Percentiles rank a stretch among this genome's conserved stretches.
Evolutionary conservation across 1,139 yeast species (phyloP).

Genomic region (Geotrichum europaeum): DNA sequence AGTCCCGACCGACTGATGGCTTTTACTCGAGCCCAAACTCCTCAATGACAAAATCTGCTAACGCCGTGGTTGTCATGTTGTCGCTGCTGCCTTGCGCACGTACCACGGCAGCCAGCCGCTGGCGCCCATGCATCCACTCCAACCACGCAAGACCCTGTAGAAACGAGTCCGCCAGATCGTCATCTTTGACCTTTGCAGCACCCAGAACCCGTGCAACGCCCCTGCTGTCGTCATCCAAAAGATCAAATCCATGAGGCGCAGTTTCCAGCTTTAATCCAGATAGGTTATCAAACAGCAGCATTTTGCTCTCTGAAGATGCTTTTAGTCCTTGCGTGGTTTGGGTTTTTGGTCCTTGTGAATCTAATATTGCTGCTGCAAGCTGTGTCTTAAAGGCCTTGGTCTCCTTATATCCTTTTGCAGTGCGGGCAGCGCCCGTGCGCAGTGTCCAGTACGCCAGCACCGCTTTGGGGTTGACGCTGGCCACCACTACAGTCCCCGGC

Average conservation of each 20-base stretch:
- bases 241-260: not conserved
- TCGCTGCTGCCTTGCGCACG: not conserved
- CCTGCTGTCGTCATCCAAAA: not conserved
- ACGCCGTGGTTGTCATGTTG: too few species aligned
- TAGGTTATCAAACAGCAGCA: not conserved
- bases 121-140: slow-evolving; percentile 39
- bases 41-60: not conserved
- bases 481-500: slow-evolving; percentile 1
- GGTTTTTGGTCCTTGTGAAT: not conserved
- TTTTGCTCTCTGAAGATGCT: too few species aligned
- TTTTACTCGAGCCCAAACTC: not conserved
- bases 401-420: slow-evolving; percentile 2
- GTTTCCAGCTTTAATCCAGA: not conserved
- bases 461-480: slow-evolving; percentile 11
- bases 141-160: slow-evolving; percentile 52
- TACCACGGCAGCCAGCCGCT: not conserved
- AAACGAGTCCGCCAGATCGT: slow-evolving; percentile 56
- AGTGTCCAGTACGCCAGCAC: slow-evolving; percentile 12
- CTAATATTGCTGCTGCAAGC: slow-evolving; percentile 1
- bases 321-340: too few species aligned
- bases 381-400: slow-evolving; percentile 5
- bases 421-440: not conserved
- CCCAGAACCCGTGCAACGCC: not conserved
- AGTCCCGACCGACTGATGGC: not conserved
- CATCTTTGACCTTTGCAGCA: slow-evolving; percentile 41